Evolutionary conservation across 2,329 filamentous ascomycete species (phyloP).

Genomic region (Alternaria brassicicola): DNA sequence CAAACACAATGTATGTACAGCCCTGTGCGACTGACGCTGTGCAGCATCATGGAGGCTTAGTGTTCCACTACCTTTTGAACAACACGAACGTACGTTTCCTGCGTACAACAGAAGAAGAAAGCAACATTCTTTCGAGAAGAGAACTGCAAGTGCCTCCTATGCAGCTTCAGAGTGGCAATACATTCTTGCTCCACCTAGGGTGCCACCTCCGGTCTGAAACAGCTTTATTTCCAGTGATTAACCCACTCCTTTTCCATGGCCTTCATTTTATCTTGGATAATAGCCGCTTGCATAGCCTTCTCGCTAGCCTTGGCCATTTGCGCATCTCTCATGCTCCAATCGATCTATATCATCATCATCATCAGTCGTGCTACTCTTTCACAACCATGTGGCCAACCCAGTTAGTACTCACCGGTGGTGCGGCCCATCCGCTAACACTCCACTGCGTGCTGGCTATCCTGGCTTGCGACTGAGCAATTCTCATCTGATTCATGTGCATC

Average conservation of each 20-base stretch:
- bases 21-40: conserved; percentile 1
- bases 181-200: background rate
- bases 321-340: conserved; percentile 16
- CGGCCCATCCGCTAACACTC: conserved; percentile 3
- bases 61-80: conserved; percentile 6
- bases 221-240: conserved; percentile 12
- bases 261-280: conserved; percentile 17
- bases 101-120: background rate
- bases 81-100: background rate
- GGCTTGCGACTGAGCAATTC: conserved; percentile 12
- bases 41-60: background rate
- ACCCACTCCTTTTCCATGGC: conserved; percentile 22
- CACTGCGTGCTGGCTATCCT: background rate
- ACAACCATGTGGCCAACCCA: background rate
- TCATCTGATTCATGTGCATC: conserved; percentile 17
- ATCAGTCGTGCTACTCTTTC: background rate
- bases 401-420: conserved; percentile 10
- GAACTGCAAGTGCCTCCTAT: background rate
- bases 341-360: background rate
- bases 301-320: conserved; percentile 19
- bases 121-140: background rate
- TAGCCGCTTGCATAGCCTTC: conserved; percentile 20
- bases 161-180: background rate
- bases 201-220: background rate
- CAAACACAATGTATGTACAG: conserved; percentile 5